Conservation (phyloP, 371 early-diverging fungal genomes). For the Saksenaea oblongispora region DNA sequence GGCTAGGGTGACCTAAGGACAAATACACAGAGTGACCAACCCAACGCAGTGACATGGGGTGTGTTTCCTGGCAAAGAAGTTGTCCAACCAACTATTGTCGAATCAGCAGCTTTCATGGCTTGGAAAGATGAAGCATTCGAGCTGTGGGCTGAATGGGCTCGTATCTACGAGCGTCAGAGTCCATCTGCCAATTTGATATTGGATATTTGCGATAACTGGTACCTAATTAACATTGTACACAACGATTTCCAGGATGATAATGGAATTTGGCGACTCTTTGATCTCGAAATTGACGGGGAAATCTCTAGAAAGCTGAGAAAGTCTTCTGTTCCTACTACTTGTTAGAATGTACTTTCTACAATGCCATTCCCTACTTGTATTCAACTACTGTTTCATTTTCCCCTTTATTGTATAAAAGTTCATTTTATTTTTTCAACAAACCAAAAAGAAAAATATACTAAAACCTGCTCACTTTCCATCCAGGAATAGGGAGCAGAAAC, state of each 20-base stretch:
- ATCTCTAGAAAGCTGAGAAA: conserved; percentile 1
- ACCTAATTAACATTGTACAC: conserved; percentile 92
- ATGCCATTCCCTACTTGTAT: too few species aligned
- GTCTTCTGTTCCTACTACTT: too few species aligned
- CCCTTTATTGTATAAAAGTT: too few species aligned
- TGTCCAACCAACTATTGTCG: conserved; percentile 96
- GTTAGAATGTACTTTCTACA: too few species aligned
- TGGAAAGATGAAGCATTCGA: conserved; percentile 98
- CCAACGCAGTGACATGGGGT: conserved; percentile 99
- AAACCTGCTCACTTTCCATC: too few species aligned
- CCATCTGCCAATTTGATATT: conserved; percentile 63
- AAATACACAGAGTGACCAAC: conserved; percentile 81
- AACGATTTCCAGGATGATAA: conserved; percentile 85
- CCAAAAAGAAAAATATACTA: too few species aligned
- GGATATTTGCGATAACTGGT: conserved; percentile 80
- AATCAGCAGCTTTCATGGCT: conserved; percentile 88
- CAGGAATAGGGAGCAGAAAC: too few species aligned
- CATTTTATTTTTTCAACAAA: too few species aligned
- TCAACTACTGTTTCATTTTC: too few species aligned
- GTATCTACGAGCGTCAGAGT: conserved; percentile 69
- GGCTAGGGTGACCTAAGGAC: conserved; percentile 71
- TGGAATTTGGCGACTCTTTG: conserved; percentile 76
- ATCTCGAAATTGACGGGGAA: conserved; percentile 48
- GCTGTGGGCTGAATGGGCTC: conserved; percentile 91
- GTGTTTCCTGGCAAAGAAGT: conserved; percentile 98